phyloP scores from a whole-genome alignment of 805 yeast species.

The Blastobotrys muscicola region DNA sequence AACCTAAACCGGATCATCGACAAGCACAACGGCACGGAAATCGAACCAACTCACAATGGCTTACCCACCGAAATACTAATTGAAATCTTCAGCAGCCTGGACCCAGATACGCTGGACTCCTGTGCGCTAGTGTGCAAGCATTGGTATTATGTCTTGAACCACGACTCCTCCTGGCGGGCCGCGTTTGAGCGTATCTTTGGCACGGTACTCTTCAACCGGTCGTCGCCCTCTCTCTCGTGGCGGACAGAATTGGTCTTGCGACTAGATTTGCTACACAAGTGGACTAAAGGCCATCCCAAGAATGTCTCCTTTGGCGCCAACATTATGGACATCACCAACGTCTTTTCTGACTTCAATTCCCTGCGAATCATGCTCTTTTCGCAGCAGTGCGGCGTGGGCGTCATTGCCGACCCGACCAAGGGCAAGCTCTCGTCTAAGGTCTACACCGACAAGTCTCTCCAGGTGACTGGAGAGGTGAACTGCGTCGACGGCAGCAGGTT shows the following conservation, averaged over 20 bases:
- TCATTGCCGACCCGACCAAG: conserved; percentile 22
- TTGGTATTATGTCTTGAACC: conserved; percentile 21
- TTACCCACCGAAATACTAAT: conserved; percentile 20
- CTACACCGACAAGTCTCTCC: conserved; percentile 14
- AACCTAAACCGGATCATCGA: too few relatives aligned
- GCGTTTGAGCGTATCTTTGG: conserved; percentile 19
- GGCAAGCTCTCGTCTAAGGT: conserved; percentile 22
- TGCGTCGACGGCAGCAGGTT: conserved; percentile 22
- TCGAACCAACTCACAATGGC: too few relatives aligned
- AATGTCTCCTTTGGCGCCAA: conserved; percentile 20
- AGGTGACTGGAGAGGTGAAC: conserved; percentile 10
- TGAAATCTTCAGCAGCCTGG: conserved; percentile 17
- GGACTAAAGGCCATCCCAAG: conserved; percentile 20
- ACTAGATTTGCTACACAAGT: conserved; percentile 17
- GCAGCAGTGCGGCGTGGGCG: conserved; percentile 18
- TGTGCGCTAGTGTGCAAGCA: conserved; percentile 20
- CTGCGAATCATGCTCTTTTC: conserved; percentile 19
- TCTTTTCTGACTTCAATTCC: conserved; percentile 18
- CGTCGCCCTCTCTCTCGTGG: conserved; percentile 20
- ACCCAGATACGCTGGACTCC: conserved; percentile 19
- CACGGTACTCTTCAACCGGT: conserved; percentile 17
- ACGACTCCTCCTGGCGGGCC: conserved; percentile 24
- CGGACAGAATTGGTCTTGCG: conserved; percentile 22
- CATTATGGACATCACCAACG: conserved; percentile 15
- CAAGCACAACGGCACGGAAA: too few relatives aligned